phyloP scores from a whole-genome alignment of 768 basidiomycete genomes.

The Hygrophorus pudorinus region DNA sequence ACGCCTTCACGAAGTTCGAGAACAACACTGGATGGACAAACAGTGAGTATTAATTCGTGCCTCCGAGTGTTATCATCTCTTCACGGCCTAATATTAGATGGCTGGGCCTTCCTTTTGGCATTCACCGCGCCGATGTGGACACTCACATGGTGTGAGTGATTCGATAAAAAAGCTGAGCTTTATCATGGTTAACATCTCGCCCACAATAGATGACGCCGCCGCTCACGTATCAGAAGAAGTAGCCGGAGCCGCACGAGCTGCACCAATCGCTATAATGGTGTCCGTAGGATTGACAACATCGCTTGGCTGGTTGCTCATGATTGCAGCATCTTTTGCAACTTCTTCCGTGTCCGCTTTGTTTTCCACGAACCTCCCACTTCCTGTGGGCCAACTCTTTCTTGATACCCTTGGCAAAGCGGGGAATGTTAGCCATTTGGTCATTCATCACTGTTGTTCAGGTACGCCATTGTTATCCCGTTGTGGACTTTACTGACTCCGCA shows the following conservation, averaged over 20 bases:
- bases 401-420: constrained; percentile 53
- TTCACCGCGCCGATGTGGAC: constrained; percentile 79
- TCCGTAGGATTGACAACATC: constrained; percentile 52
- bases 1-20: constrained; percentile 61
- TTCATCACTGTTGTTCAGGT: constrained; percentile 53
- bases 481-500: not conserved
- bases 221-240: constrained; percentile 70
- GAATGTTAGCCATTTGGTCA: constrained; percentile 67
- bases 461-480: no score
- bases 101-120: constrained; percentile 64
- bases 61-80: not conserved
- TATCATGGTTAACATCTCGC: not conserved
- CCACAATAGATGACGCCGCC: constrained; percentile 57
- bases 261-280: constrained; percentile 60
- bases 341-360: constrained; percentile 45
- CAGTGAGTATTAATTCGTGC: constrained; percentile 26
- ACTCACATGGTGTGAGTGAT: constrained; percentile 55
- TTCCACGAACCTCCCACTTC: constrained; percentile 40
- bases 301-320: constrained; percentile 57
- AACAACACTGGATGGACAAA: constrained; percentile 63
- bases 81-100: constrained; percentile 32
- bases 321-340: constrained; percentile 58
- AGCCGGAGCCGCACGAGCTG: constrained; percentile 50
- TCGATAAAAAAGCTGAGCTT: not conserved
- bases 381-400: constrained; percentile 66